These are phyloP conservation scores for Amanita polypyramis DNA, from an alignment of 768 basidiomycete genomes.

Conservation along the genomic window DNA sequence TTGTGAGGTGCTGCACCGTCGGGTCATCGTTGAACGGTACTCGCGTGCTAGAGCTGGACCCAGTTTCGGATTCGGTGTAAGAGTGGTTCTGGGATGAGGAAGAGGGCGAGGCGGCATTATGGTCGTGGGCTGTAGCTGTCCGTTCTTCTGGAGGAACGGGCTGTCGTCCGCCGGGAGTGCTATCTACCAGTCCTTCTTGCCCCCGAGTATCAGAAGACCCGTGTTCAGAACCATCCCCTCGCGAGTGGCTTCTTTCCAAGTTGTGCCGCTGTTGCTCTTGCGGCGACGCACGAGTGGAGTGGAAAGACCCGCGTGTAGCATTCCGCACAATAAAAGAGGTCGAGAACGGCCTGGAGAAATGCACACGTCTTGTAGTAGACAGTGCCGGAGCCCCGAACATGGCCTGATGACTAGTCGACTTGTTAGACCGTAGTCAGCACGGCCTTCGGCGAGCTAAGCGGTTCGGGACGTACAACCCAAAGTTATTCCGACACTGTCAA, in stretches of 20 bases:
- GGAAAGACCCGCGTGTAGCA: conserved; percentile 14
- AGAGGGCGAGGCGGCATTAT: neutral
- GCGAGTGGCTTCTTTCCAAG: neutral
- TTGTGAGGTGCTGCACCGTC: neutral
- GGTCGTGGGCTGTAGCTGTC: too few species aligned
- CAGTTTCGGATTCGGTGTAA: neutral
- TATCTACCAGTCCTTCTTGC: neutral
- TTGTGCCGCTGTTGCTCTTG: neutral
- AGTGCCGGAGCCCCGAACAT: conserved; percentile 25
- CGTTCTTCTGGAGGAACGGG: too few species aligned
- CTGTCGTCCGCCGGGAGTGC: too few species aligned
- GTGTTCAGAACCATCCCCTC: neutral
- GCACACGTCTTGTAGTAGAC: conserved; percentile 14
- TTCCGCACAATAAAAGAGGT: conserved; percentile 20
- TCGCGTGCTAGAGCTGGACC: too few species aligned
- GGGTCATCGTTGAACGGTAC: neutral
- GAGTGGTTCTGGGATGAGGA: neutral
- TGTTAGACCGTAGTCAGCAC: too few species aligned
- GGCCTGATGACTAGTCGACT: neutral
- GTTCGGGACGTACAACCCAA: too few species aligned
- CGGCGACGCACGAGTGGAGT: neutral
- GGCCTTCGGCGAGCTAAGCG: too few species aligned
- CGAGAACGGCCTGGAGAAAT: conserved; percentile 20
- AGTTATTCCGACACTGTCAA: neutral
- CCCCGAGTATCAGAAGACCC: neutral